A percentile compares a stretch with the other conserved stretches of the same genome.
Evolutionary conservation across 75 land plant genomes (phyloP).

Genomic region (Picea sitchensis): DNA sequence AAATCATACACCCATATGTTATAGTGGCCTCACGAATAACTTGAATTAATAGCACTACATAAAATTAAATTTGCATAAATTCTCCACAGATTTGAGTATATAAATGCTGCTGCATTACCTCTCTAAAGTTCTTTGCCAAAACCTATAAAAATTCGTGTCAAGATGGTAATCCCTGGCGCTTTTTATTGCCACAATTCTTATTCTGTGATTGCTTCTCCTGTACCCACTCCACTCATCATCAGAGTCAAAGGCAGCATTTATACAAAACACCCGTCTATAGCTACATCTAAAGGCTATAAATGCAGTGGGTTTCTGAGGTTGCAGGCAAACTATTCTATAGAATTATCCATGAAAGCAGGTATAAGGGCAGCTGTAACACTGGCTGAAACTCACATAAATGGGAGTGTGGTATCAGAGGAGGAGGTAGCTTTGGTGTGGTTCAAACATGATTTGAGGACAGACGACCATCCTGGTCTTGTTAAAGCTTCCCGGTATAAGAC

Average conservation of each 20-base stretch:
- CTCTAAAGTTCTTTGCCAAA: not conserved
- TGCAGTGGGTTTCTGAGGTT: not conserved
- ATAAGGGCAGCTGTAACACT: not conserved
- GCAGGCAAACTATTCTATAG: not conserved
- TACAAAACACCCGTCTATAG: not conserved
- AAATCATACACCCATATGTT: no score
- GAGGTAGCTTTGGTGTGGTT: conserved; percentile 64
- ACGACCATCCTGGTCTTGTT: conserved; percentile 80
- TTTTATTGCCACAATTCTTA: not conserved
- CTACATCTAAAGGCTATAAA: not conserved
- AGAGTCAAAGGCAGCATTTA: not conserved
- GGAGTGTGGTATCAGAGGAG: not conserved
- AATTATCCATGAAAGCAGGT: not conserved
- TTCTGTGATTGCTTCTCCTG: not conserved
- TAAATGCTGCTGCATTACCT: no score
- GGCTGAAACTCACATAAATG: not conserved
- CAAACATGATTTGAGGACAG: conserved; percentile 82
- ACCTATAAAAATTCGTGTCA: not conserved
- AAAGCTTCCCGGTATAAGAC: conserved; percentile 34
- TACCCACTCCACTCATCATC: not conserved
- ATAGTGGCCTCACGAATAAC: no score
- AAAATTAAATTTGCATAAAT: no score
- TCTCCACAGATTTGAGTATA: no score
- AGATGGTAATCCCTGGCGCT: not conserved
- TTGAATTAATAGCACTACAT: no score